phyloP scores from a whole-genome alignment of 1,284 basidiomycete species.

The Trametes pubescens region DNA sequence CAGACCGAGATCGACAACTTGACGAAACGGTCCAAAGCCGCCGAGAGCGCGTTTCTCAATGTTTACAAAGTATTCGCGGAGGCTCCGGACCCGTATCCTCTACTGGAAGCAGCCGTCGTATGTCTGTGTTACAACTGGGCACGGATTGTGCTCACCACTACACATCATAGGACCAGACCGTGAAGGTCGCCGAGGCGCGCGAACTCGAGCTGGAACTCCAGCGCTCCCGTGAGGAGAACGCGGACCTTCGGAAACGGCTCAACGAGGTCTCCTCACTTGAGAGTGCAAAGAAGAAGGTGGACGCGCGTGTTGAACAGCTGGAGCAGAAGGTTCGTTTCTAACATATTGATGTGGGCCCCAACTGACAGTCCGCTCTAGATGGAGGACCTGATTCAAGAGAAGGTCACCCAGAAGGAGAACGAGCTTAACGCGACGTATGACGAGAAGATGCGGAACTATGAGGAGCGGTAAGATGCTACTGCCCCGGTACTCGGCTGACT shows the following conservation, averaged over 20 bases:
- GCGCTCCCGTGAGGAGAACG: constrained; percentile 81
- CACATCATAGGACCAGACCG: constrained; percentile 80
- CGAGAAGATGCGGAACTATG: constrained; percentile 93
- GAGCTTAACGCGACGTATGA: constrained; percentile 97
- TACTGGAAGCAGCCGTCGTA: constrained; percentile 93
- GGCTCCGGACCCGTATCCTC: constrained; percentile 95
- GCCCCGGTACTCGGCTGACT: neutral
- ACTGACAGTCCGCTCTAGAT: constrained; percentile 59
- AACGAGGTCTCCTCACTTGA: constrained; percentile 73
- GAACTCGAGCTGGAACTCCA: constrained; percentile 79
- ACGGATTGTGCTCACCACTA: neutral
- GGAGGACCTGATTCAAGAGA: constrained; percentile 89
- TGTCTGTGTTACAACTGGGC: constrained; percentile 38
- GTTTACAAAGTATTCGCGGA: constrained; percentile 95
- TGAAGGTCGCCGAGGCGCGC: constrained; percentile 83
- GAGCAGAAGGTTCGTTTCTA: constrained; percentile 76
- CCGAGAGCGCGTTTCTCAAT: constrained; percentile 94
- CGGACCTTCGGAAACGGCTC: constrained; percentile 75
- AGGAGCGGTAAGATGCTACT: constrained; percentile 75
- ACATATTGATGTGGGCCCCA: neutral
- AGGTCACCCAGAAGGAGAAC: constrained; percentile 90
- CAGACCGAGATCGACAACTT: constrained; percentile 96
- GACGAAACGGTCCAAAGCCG: constrained; percentile 89
- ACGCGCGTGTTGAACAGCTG: constrained; percentile 76
- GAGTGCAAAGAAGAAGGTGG: constrained; percentile 79